Base-by-base conservation (phyloP, 2,329 filamentous ascomycete genomes). In the Colletotrichum plurivorum region DNA sequence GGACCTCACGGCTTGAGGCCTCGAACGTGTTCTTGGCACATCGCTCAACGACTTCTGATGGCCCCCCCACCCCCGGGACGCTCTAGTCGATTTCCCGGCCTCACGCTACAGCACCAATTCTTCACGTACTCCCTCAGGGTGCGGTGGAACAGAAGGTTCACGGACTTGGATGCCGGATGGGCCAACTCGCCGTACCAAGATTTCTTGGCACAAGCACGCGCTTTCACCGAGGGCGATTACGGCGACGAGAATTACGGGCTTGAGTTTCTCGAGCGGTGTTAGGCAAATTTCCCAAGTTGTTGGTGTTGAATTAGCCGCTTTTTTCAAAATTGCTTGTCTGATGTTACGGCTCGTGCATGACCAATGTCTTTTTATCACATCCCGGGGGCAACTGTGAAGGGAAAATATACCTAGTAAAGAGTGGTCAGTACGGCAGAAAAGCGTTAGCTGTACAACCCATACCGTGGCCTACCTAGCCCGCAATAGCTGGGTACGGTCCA, bases 91-190 rank as follows among this genome's bases (percentile, higher is more conserved):
- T 43, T 43, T 43, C 41, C 41, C 16, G 48, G 48, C 15, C 58
- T 22, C 22, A 46, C 16, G 4, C 58, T 62, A 12, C 31, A 41
- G 20, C 31, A 25, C 20, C 53, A 62, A 16, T 53, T 62, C 48
- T 52, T 62, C 48, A 36, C 20, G 5, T 27, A 62, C n/a, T 54
- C 20, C 20, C 36, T 53, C 36, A 45, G 36, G 8, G 36, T 45
- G 3, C 9, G n/a, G 22, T 62, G 58, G 58, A 53, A 51, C 58
- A 31, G 36, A 39, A 62, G n/a, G 36, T 45, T 62, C 49, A 27
- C 20, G 10, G 25, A 41, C 31, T 15, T 36, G 36, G 58, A 62
- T 45, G 18, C 31, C 4, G 9, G 46, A 9, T 62, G 58, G 58
- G 27, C 6, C 4, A 45, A 31, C 36, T 52, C 48, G 48, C 20